A percentile compares a stretch with the other conserved stretches of the same genome.
phyloP scores from a whole-genome alignment of 1,284 basidiomycete genomes.

The Gomphus sp. region DNA sequence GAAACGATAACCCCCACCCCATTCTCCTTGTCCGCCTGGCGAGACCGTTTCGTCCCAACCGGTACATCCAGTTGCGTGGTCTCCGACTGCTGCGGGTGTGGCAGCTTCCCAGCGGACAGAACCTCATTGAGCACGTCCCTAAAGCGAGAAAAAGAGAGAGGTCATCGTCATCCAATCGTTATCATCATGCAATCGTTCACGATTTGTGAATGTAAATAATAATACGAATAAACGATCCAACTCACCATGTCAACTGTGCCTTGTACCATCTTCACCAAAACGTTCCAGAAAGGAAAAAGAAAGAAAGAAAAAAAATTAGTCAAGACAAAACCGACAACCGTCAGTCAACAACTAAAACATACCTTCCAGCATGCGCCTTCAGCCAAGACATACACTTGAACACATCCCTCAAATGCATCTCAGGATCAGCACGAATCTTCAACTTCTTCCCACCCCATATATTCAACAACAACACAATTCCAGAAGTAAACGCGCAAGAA shows the following conservation, averaged over 20 bases:
- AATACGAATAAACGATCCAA: not conserved
- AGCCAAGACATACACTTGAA: conserved; percentile 61
- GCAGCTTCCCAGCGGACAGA: conserved; percentile 54
- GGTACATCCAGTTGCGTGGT: conserved; percentile 21
- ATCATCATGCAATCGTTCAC: not conserved
- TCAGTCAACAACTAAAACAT: conserved; percentile 11
- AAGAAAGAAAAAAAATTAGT: too few relatives aligned
- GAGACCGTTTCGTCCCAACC: not conserved
- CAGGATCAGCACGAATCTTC: conserved; percentile 43
- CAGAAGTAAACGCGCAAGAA: conserved; percentile 43
- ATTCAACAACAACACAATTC: conserved; percentile 60
- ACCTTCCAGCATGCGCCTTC: conserved; percentile 41
- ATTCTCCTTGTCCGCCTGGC: not conserved
- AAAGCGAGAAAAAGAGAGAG: too few relatives aligned
- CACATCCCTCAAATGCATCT: conserved; percentile 61
- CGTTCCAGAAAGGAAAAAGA: not conserved
- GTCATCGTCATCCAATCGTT: too few relatives aligned
- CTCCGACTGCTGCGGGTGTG: conserved; percentile 39
- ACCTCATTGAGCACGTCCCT: conserved; percentile 64
- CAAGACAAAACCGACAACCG: not conserved
- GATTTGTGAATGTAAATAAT: not conserved
- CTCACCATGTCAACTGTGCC: conserved; percentile 35
- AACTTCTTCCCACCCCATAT: conserved; percentile 63
- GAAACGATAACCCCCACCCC: not conserved
- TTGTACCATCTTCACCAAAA: conserved; percentile 31